These are phyloP conservation scores for Clitopilus hobsonii DNA, from an alignment of 768 basidiomycete species.

Conservation along the genomic window DNA sequence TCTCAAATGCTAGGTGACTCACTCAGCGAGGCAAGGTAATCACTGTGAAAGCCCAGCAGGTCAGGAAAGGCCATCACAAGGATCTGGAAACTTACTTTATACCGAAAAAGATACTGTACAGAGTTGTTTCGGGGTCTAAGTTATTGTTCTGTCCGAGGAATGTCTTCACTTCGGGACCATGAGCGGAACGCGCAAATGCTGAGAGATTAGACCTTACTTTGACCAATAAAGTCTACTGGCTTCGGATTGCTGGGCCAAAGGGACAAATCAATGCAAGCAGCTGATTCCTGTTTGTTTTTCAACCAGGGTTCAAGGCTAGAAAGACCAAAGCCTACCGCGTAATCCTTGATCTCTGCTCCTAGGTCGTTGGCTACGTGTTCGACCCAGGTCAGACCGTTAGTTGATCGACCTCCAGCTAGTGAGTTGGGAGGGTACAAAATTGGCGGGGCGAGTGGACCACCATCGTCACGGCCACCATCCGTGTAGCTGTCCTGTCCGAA, in stretches of 20 bases:
- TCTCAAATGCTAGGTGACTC: constrained; percentile 5
- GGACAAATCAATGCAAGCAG: constrained; percentile 41
- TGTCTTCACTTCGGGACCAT: constrained; percentile 24
- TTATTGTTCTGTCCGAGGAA: constrained; percentile 41
- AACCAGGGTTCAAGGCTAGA: background rate
- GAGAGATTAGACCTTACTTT: constrained; percentile 25
- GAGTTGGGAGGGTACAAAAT: constrained; percentile 36
- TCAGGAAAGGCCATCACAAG: constrained; percentile 2
- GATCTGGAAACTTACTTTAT: constrained; percentile 36
- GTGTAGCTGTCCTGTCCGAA: constrained; percentile 52
- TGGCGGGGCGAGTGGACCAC: constrained; percentile 38
- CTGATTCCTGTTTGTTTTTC: constrained; percentile 25
- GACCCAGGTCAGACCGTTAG: constrained; percentile 48
- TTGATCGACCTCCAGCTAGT: constrained; percentile 45
- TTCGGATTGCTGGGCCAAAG: constrained; percentile 49
- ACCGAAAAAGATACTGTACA: constrained; percentile 51
- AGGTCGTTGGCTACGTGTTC: constrained; percentile 40
- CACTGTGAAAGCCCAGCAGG: constrained; percentile 21
- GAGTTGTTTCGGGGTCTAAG: constrained; percentile 40
- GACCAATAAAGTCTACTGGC: constrained; percentile 42
- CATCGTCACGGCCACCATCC: constrained; percentile 46
- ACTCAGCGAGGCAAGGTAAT: constrained; percentile 40
- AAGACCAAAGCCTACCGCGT: constrained; percentile 32
- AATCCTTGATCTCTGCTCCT: constrained; percentile 42
- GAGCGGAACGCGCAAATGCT: background rate